Conservation (phyloP, 768 basidiomycete genomes). For the Neoboletus subvelutipes region DNA sequence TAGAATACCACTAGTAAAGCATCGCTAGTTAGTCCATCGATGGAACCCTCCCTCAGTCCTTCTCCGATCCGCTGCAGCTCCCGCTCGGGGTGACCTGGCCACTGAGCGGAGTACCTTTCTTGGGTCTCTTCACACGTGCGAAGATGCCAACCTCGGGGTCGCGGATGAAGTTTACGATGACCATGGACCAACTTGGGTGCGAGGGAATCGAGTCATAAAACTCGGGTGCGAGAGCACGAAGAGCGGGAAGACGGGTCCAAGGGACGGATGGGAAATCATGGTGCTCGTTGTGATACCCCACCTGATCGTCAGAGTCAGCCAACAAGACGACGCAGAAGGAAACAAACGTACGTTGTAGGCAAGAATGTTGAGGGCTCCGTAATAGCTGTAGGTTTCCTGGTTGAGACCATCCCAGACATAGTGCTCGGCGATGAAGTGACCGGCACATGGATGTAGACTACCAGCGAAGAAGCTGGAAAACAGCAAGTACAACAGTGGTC, state of each 20-base stretch:
- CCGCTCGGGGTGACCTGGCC: constrained; percentile 17
- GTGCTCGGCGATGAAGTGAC: constrained; percentile 97
- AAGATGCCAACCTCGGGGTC: constrained; percentile 88
- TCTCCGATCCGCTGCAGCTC: constrained; percentile 9
- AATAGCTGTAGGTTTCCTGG: constrained; percentile 98
- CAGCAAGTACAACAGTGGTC: constrained; percentile 76
- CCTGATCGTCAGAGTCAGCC: constrained; percentile 42
- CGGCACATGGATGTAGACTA: constrained; percentile 92
- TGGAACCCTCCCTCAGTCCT: constrained; percentile 12
- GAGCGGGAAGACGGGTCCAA: constrained; percentile 88
- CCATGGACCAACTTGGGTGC: constrained; percentile 94
- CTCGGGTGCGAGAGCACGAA: constrained; percentile 83
- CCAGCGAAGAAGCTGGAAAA: constrained; percentile 95
- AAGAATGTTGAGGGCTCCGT: constrained; percentile 84
- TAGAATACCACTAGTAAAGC: constrained; percentile 14
- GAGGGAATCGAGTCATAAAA: constrained; percentile 87
- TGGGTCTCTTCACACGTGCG: constrained; percentile 77
- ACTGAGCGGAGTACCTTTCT: constrained; percentile 34
- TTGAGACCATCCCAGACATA: constrained; percentile 90
- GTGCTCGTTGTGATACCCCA: constrained; percentile 99
- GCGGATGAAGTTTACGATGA: constrained; percentile 91
- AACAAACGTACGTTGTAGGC: constrained; percentile 83
- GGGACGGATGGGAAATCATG: constrained; percentile 97
- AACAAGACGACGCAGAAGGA: background rate
- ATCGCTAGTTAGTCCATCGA: constrained; percentile 5